phyloP scores from a whole-genome alignment of 768 basidiomycete genomes.

The Trametes coccinea region DNA sequence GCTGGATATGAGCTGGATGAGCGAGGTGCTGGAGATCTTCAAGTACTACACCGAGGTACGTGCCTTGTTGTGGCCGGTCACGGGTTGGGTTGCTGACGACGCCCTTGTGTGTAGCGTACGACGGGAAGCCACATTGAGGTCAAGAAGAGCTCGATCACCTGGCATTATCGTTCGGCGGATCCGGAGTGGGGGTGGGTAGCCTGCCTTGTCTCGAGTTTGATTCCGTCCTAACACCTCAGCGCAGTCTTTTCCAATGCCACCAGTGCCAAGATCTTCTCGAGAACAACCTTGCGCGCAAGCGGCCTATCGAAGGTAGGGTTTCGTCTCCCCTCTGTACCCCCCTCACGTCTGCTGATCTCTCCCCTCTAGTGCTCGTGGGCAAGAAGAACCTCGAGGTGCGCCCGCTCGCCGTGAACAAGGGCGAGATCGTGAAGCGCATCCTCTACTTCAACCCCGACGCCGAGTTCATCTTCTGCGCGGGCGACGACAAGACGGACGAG shows the following conservation, averaged over 20 bases:
- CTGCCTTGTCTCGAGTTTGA: neutral
- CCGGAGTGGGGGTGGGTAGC: slow-evolving; percentile 87
- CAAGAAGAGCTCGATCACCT: slow-evolving; percentile 97
- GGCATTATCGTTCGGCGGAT: slow-evolving; percentile 93
- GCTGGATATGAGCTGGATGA: slow-evolving; percentile 98
- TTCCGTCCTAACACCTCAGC: neutral
- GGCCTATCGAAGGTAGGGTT: slow-evolving; percentile 84
- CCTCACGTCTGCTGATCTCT: neutral
- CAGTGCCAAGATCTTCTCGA: slow-evolving; percentile 96
- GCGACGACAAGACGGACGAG: slow-evolving; percentile 99
- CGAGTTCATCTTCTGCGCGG: slow-evolving; percentile 96
- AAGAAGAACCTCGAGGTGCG: slow-evolving; percentile 99
- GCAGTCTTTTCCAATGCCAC: slow-evolving; percentile 87
- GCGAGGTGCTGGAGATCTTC: slow-evolving; percentile 93
- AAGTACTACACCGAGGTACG: slow-evolving; percentile 90
- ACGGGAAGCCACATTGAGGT: slow-evolving; percentile 95
- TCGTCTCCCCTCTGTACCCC: neutral
- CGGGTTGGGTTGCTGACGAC: neutral
- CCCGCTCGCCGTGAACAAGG: slow-evolving; percentile 96
- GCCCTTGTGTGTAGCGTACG: slow-evolving; percentile 55
- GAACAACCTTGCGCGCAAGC: slow-evolving; percentile 88
- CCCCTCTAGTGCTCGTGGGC: slow-evolving; percentile 74
- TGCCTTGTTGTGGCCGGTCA: slow-evolving; percentile 6
- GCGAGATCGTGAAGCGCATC: slow-evolving; percentile 95
- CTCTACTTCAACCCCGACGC: slow-evolving; percentile 91